Base-by-base conservation (phyloP, 108 stramenopile species). In the Cyclotella choctawhatcheeana region DNA sequence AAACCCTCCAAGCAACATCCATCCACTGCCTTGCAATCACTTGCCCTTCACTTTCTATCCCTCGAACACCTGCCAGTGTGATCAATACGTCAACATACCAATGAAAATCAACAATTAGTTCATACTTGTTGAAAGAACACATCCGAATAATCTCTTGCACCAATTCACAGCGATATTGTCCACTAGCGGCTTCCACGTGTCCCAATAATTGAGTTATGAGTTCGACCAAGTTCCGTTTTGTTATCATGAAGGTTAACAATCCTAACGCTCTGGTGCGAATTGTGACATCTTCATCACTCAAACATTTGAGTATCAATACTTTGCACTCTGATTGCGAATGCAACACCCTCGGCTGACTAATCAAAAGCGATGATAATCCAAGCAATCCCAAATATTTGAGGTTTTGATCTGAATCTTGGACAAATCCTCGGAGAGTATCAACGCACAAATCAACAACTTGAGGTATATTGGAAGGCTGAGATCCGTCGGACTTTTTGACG, bases 361-460 rank as follows among this genome's bases (percentile, higher is more conserved):
- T 74, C 85, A 98, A 91, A 52, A 99, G 82, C 6, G 92, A 84
- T 31, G 83, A 90, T 67, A 99, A 97, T 5, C 97, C 99, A 3
- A 99, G 97, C 27, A 99, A 80, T 52, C 99, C 99, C 31, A 97
- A 84, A 84, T 99, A 97, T 81, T 99, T 99, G 33, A 99, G 88
- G 74, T 99, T 99, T 71, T 97, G 97, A 79, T 99, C 99, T 13
- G 91, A 69, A 66, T 99, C 97, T 58, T 91, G 84, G n/a, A 98
- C 85, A 81, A 99, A 98, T n/a, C 78, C 71, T 26, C 85, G 73
- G 13, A 99, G 85, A 21, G 96, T 94, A 59, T 92, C 76, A 20
- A 96, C 86, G 84, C 97, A 99, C 54, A 98, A 82, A 10, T 69
- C 69, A 4, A 98, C 94, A 43, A 98, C 93, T 6, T 82, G 89